These are phyloP conservation scores for Conringia planisiliqua DNA, from an alignment of 345 rosid genomes.

Conservation along the genomic window DNA sequence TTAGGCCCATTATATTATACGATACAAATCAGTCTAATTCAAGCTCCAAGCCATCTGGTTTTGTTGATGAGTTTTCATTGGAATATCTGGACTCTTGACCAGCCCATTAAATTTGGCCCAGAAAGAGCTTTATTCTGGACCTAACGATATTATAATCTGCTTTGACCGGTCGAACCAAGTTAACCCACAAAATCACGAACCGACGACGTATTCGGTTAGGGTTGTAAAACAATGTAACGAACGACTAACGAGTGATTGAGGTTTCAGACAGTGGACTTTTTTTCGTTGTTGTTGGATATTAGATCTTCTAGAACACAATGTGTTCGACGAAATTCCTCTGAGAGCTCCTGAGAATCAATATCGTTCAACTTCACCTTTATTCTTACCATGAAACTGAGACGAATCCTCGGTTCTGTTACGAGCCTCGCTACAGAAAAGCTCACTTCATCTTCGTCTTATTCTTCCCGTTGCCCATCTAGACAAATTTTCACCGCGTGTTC, in stretches of 20 bases:
- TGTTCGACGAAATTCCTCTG: slow-evolving; percentile 26
- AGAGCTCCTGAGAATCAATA: not conserved
- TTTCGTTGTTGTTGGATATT: not conserved
- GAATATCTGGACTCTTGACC: not conserved
- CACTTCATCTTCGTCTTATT: slow-evolving; percentile 9
- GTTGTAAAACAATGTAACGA: not conserved
- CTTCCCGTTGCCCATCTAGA: slow-evolving; percentile 14
- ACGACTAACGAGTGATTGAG: not conserved
- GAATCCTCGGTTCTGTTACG: slow-evolving; percentile 8
- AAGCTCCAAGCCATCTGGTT: not conserved
- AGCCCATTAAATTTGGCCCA: not conserved
- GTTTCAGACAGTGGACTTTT: not conserved
- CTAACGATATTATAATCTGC: not conserved
- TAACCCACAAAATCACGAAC: not conserved
- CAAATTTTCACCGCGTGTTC: slow-evolving; percentile 24
- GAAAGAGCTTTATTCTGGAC: not conserved
- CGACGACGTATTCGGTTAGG: not conserved
- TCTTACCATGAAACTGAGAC: slow-evolving; percentile 24
- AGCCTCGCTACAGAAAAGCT: slow-evolving; percentile 9
- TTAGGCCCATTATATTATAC: not conserved
- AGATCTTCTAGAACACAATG: not conserved
- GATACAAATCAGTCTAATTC: not conserved
- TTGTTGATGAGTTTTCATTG: not conserved
- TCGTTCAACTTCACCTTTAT: not conserved
- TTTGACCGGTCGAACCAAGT: not conserved